phyloP scores from a whole-genome alignment of 2,329 filamentous ascomycete genomes.

The Colletotrichum paranaense region DNA sequence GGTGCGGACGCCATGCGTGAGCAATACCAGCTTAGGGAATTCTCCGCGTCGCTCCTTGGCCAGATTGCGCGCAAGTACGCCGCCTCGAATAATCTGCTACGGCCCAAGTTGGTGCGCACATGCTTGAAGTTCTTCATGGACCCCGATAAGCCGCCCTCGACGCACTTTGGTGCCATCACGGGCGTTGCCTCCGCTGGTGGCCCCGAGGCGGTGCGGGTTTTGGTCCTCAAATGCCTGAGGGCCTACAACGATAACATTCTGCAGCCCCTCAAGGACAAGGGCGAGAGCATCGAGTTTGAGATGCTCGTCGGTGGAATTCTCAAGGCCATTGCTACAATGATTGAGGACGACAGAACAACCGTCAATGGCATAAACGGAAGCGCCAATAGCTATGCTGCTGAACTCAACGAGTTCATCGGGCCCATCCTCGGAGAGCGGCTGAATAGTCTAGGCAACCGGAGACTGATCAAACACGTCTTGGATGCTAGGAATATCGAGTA shows the following conservation, averaged over 20 bases:
- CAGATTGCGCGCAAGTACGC: slow-evolving; percentile 85
- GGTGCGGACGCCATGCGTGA: slow-evolving; percentile 64
- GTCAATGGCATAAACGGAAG: slow-evolving; percentile 38
- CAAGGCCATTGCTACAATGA: slow-evolving; percentile 61
- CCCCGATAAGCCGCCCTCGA: slow-evolving; percentile 81
- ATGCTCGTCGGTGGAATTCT: slow-evolving; percentile 67
- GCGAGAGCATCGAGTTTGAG: slow-evolving; percentile 64
- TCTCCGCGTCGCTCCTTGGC: slow-evolving; percentile 84
- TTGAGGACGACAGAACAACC: slow-evolving; percentile 39
- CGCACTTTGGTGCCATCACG: slow-evolving; percentile 89
- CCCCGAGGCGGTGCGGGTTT: slow-evolving; percentile 66
- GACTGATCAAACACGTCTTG: slow-evolving; percentile 62
- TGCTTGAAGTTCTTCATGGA: slow-evolving; percentile 94
- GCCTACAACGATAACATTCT: slow-evolving; percentile 65
- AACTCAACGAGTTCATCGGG: slow-evolving; percentile 66
- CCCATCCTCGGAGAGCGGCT: slow-evolving; percentile 64
- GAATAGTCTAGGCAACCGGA: slow-evolving; percentile 56
- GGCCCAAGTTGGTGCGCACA: slow-evolving; percentile 89
- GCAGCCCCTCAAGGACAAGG: slow-evolving; percentile 63
- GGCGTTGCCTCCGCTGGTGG: slow-evolving; percentile 84
- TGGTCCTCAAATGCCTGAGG: slow-evolving; percentile 67
- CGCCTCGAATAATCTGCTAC: slow-evolving; percentile 82
- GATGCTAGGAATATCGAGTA: slow-evolving; percentile 67
- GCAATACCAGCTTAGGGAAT: slow-evolving; percentile 85
- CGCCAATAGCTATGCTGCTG: slow-evolving; percentile 51